A percentile compares a stretch with the other conserved stretches of the same genome.
phyloP scores from a whole-genome alignment of 2,329 filamentous ascomycete species.

The Penicillium palitans region DNA sequence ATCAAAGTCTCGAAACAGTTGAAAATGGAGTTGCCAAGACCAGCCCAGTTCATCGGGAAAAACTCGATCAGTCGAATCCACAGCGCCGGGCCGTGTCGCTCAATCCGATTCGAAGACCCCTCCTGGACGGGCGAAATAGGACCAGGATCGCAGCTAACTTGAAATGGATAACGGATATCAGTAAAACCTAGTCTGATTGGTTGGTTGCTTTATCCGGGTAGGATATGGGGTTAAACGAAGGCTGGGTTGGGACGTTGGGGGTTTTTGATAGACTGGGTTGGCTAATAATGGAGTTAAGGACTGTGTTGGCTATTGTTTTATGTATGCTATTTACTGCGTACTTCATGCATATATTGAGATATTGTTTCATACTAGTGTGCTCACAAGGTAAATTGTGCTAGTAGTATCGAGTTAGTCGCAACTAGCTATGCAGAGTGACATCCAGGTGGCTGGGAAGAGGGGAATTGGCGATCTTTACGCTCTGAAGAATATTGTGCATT shows the following conservation, averaged over 20 bases:
- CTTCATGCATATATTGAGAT: neutral
- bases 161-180: neutral
- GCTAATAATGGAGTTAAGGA: neutral
- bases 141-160: neutral
- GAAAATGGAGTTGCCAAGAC: neutral
- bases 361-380: too few relatives aligned
- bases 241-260: neutral
- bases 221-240: neutral
- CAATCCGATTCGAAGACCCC: slow-evolving; percentile 4
- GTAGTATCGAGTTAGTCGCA: neutral
- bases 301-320: neutral
- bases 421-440: neutral
- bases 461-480: neutral
- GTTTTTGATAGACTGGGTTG: neutral
- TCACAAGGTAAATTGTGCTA: neutral
- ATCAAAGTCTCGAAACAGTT: neutral
- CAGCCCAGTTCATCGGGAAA: neutral
- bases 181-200: neutral
- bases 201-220: neutral
- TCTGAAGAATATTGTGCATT: neutral
- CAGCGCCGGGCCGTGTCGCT: neutral
- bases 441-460: neutral
- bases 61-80: slow-evolving; percentile 8
- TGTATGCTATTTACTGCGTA: neutral
- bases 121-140: neutral